These are phyloP conservation scores for Rubia peregrina DNA, from an alignment of 305 asterid genomes.

Conservation along the genomic window DNA sequence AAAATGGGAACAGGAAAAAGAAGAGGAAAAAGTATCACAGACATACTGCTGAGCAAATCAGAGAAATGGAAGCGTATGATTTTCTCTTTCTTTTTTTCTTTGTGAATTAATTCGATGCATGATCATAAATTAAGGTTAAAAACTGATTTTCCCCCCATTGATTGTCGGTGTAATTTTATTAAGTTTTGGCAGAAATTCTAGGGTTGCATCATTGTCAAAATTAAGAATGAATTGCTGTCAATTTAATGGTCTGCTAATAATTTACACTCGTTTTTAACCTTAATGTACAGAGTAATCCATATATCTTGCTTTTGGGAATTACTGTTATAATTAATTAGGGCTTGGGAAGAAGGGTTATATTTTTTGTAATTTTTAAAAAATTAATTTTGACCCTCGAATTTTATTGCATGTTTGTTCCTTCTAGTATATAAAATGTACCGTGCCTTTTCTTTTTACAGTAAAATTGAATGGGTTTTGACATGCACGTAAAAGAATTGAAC, in stretches of 20 bases:
- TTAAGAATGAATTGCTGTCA: not conserved
- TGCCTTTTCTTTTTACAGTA: not conserved
- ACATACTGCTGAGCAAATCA: constrained; percentile 66
- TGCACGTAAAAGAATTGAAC: constrained; percentile 4
- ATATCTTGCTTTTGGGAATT: not conserved
- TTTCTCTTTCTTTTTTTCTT: not conserved
- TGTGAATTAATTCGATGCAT: not conserved
- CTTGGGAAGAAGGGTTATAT: not conserved
- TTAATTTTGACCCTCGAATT: not conserved
- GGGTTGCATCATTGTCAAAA: not conserved
- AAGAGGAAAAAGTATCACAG: constrained; percentile 72
- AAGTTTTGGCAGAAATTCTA: too few relatives aligned
- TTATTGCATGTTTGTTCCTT: not conserved
- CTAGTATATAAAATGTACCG: not conserved
- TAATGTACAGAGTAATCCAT: too few relatives aligned
- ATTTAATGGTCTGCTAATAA: too few relatives aligned
- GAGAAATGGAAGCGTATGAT: constrained; percentile 77
- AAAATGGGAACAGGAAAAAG: constrained; percentile 36
- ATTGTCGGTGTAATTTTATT: not conserved
- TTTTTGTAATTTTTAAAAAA: too few relatives aligned
- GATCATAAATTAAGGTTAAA: not conserved
- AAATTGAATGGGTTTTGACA: not conserved
- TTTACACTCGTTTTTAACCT: too few relatives aligned
- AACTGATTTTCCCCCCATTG: not conserved
- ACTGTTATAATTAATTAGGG: not conserved